Base-by-base conservation (phyloP, 306 rosid species). In the Sindora glabra region DNA sequence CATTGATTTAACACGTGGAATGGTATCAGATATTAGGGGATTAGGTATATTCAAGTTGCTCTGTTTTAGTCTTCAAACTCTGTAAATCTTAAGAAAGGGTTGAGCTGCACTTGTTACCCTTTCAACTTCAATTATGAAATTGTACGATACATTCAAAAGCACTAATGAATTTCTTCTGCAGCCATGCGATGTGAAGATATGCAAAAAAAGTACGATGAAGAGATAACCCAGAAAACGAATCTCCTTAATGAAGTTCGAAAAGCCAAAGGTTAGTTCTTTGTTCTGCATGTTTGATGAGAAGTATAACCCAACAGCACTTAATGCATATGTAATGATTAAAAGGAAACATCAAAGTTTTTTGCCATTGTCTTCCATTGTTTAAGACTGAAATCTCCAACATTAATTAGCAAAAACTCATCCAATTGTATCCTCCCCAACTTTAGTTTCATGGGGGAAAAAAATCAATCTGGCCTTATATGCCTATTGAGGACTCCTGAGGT, bases 191-290 rank as follows among this genome's bases (percentile, higher is more conserved):
- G 89, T 77, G 96, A 89, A 72, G 96, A 89, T 67, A 88, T 89
- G 19, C 85, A 89, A 77, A 54, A 77, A 64, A 89, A 83, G 70
- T 89, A 83, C 74, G 64, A 70, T 1, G 96, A 89, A 68, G 96
- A 89, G 79, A 89, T 83, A 83, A 68, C 72, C 58, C 53, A 72
- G 81, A 83, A 90, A 65, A 89, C 74, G 75, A 83, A 77, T 65
- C 95, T 89, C 34, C 86, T 89, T 53, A 89, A 89, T 63, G 95
- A 85, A 75, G 90, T 86, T 81, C 96, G 83, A 59, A 95, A 89
- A 62, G 90, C 95, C 52, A 89, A 89, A 83, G 96, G 96, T 74
- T 24, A 8, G 4, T 10, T 44, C 16, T 16, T 10, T 44, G 26
- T 53, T 36, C n/a, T n/a, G n/a, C n/a, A n/a, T n/a, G 16, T 64